Evolutionary conservation across 345 rosid species (phyloP).

Genomic region (Trapa bicornis): DNA sequence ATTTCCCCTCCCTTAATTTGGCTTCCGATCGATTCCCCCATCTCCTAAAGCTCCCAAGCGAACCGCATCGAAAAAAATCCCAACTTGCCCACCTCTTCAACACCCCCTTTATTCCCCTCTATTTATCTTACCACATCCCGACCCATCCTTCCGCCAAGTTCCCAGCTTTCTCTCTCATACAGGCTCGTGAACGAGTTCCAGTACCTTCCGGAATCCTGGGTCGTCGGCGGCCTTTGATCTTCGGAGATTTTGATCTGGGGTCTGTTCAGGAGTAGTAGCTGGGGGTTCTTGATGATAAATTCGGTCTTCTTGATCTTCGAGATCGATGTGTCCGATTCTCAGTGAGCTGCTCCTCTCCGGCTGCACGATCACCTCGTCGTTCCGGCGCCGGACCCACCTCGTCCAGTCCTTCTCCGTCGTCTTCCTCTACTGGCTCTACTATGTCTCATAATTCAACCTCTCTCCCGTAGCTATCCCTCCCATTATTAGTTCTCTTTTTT

Average conservation of each 20-base stretch:
- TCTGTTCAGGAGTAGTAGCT: background rate
- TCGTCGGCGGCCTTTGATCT: background rate
- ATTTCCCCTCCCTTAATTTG: conserved; percentile 6
- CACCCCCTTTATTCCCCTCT: background rate
- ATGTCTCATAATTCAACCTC: conserved; percentile 46
- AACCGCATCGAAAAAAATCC: background rate
- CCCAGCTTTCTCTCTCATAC: background rate
- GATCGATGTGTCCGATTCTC: conserved; percentile 93
- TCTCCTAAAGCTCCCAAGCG: background rate
- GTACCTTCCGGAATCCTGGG: background rate
- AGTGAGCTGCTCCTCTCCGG: conserved; percentile 71
- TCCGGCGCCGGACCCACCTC: conserved; percentile 83
- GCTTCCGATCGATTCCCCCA: conserved; percentile 1
- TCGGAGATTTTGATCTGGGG: background rate
- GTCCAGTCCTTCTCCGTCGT: conserved; percentile 99
- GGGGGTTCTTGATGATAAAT: conserved; percentile 39
- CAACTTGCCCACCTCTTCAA: background rate
- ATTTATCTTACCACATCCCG: background rate
- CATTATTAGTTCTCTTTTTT: background rate
- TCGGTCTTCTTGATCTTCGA: conserved; percentile 56
- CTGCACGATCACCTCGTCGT: conserved; percentile 65
- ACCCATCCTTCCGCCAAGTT: background rate
- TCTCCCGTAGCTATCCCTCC: background rate
- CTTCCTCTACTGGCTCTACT: conserved; percentile 94
- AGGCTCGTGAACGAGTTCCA: background rate